These are phyloP conservation scores for Mucor lusitanicus DNA, from an alignment of 371 early-diverging fungal genomes.

Conservation along the genomic window DNA sequence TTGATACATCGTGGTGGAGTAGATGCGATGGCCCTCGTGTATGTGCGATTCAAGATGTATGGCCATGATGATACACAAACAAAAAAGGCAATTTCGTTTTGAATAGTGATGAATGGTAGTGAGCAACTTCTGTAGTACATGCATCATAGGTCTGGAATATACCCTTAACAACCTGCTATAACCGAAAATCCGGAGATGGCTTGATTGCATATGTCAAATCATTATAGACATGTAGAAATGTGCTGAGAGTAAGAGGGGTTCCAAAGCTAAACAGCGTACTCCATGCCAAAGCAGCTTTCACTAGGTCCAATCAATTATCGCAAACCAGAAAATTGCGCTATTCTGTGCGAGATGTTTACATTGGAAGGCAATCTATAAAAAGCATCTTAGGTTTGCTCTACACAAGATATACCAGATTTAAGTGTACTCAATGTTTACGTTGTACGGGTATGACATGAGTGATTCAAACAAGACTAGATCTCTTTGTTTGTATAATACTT, in stretches of 20 bases:
- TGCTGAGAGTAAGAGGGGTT: no score
- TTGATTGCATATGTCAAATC: background rate
- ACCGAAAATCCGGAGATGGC: conserved; percentile 1
- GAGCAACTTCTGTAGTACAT: background rate
- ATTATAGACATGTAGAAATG: no score
- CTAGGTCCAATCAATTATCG: background rate
- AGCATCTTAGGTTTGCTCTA: background rate
- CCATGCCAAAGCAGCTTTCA: background rate
- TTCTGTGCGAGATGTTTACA: background rate
- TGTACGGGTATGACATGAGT: background rate
- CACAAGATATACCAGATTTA: background rate
- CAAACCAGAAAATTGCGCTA: background rate
- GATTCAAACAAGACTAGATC: background rate
- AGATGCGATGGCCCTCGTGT: no score
- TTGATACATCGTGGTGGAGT: no score
- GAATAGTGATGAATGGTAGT: background rate
- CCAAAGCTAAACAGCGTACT: no score
- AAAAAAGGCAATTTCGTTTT: background rate
- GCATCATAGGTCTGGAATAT: background rate
- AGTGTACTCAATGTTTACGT: background rate
- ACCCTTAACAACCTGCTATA: background rate
- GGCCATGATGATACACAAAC: no score
- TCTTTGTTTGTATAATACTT: background rate
- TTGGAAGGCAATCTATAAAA: background rate
- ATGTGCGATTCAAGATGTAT: no score